Evolutionary conservation across 75 land plant genomes (phyloP).

Genomic region (Picea sitchensis): DNA sequence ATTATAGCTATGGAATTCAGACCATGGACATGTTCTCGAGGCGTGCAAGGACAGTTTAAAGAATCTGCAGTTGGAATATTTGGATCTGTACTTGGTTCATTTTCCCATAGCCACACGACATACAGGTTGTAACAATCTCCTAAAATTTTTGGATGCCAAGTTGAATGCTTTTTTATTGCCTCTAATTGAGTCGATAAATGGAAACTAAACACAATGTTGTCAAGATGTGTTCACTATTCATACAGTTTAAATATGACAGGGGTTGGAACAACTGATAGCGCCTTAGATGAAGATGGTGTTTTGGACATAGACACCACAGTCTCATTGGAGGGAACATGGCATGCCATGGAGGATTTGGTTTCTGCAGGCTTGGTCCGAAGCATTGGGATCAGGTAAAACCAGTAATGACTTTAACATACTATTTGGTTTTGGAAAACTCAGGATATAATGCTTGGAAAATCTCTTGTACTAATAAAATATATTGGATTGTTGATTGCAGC

Average conservation of each 20-base stretch:
- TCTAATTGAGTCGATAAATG: background rate
- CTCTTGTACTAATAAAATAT: too few species aligned
- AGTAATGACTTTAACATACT: background rate
- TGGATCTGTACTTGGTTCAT: slow-evolving; percentile 92
- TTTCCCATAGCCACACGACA: slow-evolving; percentile 89
- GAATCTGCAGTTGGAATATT: slow-evolving; percentile 88
- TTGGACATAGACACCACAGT: slow-evolving; percentile 89
- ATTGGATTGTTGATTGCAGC: slow-evolving; percentile 45
- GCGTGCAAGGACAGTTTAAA: slow-evolving; percentile 95
- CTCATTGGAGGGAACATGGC: slow-evolving; percentile 90
- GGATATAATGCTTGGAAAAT: background rate
- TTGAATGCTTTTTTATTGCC: too few species aligned
- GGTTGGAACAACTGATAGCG: slow-evolving; percentile 85
- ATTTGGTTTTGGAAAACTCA: background rate
- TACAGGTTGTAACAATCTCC: slow-evolving; percentile 51
- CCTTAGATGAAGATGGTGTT: slow-evolving; percentile 78
- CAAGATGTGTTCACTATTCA: background rate
- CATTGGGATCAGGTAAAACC: slow-evolving; percentile 87
- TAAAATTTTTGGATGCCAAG: too few species aligned
- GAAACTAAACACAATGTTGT: background rate
- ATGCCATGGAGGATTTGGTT: slow-evolving; percentile 95
- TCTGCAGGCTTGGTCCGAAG: slow-evolving; percentile 75
- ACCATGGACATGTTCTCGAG: slow-evolving; percentile 90
- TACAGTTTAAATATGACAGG: slow-evolving; percentile 37
- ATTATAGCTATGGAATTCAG: slow-evolving; percentile 93